Evolutionary conservation across 768 basidiomycete species (phyloP), one percentile per base, ranked within the genome.

Genomic region (Tephrocybe rancida): DNA sequence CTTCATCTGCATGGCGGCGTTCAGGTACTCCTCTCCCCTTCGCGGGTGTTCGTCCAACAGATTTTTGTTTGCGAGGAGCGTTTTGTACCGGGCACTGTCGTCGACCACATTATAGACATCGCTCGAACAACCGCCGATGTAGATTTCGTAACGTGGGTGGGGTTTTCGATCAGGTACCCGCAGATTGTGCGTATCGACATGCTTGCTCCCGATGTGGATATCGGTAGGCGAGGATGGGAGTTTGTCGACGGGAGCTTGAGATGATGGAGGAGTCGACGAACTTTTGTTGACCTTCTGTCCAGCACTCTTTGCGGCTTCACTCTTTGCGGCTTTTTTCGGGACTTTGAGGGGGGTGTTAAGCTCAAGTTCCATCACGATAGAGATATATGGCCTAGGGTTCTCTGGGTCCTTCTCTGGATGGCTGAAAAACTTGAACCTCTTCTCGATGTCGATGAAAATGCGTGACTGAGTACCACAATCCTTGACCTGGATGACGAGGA

Each of bases 291-390:
- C n/a, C n/a, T n/a, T n/a, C n/a, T n/a, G n/a, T n/a, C n/a, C n/a
- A n/a, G n/a, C n/a, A n/a, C n/a, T n/a, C n/a, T n/a, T n/a, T n/a
- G n/a, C n/a, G n/a, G n/a, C n/a, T n/a, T n/a, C n/a, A n/a, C n/a
- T n/a, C n/a, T n/a, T n/a, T n/a, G n/a, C n/a, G n/a, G n/a, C n/a
- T n/a, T n/a, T n/a, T n/a, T n/a, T n/a, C n/a, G n/a, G n/a, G 25
- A 5, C 16, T 32, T 37, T 37, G 8, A 43, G 42, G 9, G 43
- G 32, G 5, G 24, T 19, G 18, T 35, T 43, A 11, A 43, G 30
- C 13, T 21, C 53, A n/a, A 54, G 38, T 14, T 54, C 46, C 48
- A 54, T 48, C 11, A 25, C 26, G 4, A 54, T 43, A 7, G 47
- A 43, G 24, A 54, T 49, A 19, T 54, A 54, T 10, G 53, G 53